Conservation (phyloP, 164 flowering plant genomes). For the Annona cherimola region DNA sequence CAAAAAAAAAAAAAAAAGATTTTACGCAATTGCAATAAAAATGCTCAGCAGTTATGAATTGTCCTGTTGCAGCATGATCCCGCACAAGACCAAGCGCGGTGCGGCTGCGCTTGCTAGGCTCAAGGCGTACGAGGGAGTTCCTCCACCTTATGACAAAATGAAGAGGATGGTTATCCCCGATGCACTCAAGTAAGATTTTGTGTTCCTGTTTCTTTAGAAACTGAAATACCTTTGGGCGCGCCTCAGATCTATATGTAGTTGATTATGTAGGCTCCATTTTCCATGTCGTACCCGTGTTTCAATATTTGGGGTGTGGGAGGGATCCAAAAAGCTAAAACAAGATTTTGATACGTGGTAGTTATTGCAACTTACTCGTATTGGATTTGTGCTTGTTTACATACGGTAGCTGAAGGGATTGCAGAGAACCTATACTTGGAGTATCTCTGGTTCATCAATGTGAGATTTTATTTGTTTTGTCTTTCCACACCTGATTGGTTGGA, state of each 20-base stretch:
- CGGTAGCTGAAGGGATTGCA: not conserved
- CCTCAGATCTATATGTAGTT: not conserved
- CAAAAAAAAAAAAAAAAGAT: not conserved
- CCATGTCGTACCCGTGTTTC: no score
- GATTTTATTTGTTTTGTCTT: not conserved
- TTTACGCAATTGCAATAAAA: no score
- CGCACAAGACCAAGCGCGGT: slow-evolving; percentile 89
- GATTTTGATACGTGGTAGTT: no score
- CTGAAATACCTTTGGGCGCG: not conserved
- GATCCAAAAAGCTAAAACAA: no score
- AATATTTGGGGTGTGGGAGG: no score
- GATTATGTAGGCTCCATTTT: not conserved
- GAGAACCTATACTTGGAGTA: not conserved
- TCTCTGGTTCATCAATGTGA: not conserved
- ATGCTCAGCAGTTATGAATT: not conserved
- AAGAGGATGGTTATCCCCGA: slow-evolving; percentile 93
- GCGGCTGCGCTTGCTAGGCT: slow-evolving; percentile 81
- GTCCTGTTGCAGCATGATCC: slow-evolving; percentile 61
- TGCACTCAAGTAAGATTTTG: slow-evolving; percentile 67
- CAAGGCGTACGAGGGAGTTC: slow-evolving; percentile 81
- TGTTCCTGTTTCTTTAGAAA: not conserved
- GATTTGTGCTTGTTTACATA: not conserved
- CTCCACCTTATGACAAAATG: slow-evolving; percentile 76
- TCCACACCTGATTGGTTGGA: not conserved
- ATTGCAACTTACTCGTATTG: no score